Evolutionary conservation across 306 rosid species (phyloP), one percentile per base, ranked within the genome.

Genomic region (Fragaria vesca): DNA sequence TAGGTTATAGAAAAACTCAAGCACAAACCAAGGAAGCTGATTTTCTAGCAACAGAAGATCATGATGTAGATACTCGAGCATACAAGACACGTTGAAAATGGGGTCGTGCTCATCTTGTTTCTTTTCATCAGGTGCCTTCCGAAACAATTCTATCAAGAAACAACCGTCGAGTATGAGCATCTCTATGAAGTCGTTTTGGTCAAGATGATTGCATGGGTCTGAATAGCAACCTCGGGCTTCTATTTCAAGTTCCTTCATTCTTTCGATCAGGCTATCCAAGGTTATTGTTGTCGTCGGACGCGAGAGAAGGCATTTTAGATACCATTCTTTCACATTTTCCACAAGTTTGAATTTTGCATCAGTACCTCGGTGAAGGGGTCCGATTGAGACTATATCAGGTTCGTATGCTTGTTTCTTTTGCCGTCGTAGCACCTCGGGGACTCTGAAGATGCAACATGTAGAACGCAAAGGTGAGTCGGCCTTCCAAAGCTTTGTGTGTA

Each of bases 51-150:
- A 5, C 36, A 60, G 66, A 24, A 60, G 8, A 26, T 60, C 66
- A 26, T 60, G 66, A 1, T 60, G 26, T 3, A 24, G 66, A 60
- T 26, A 60, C 0, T 60, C 38, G 8, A 60, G 66, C 66, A 61
- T 28, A 13, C 66, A 61, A 26, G 38, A 0, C 8, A 2, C 18
- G 66, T 5, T 61, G 40, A 61, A 61, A 61, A 61, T 61, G 1
- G 38, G 66, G 38, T 61, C 66, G 66, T 61, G 0, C 0, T 28
- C 0, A 4, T 24, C 66, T 60, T 24, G 66, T 24, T 0, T 0
- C 0, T 0, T 0, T 20, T n/a, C 63, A 11, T 7, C 9, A n/a
- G 2, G 0, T 9, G 0, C 9, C 20, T 61, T 61, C 3, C 66
- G 40, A 28, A 61, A 61, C 15, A 61, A 61, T 2, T 61, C 66